Evolutionary conservation across 1,284 basidiomycete genomes (phyloP).

Genomic region (Puccinia horiana): DNA sequence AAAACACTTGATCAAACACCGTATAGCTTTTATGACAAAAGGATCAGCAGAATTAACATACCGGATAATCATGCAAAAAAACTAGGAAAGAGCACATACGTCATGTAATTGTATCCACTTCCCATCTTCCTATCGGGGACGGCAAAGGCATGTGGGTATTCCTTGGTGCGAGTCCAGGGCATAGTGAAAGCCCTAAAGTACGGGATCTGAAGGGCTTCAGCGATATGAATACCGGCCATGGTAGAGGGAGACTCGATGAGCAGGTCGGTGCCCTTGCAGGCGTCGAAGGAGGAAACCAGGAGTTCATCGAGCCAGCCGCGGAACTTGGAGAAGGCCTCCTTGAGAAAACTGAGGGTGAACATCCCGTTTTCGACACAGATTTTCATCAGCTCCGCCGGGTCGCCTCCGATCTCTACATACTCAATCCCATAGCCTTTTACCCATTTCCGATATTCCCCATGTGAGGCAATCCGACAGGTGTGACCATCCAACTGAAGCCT

Average conservation of each 20-base stretch:
- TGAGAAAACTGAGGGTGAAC: slow-evolving; percentile 90
- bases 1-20: slow-evolving; percentile 97
- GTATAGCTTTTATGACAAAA: slow-evolving; percentile 67
- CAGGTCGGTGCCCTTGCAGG: slow-evolving; percentile 89
- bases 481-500: slow-evolving; percentile 88
- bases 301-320: slow-evolving; percentile 96
- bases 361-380: slow-evolving; percentile 64
- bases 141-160: slow-evolving; percentile 96
- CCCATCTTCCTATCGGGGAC: slow-evolving; percentile 95
- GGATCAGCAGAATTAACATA: not conserved
- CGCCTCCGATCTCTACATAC: slow-evolving; percentile 88
- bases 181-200: slow-evolving; percentile 90
- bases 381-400: slow-evolving; percentile 80
- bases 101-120: slow-evolving; percentile 96
- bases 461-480: slow-evolving; percentile 79
- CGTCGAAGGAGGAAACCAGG: slow-evolving; percentile 87
- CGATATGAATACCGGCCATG: slow-evolving; percentile 98
- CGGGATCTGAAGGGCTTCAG: slow-evolving; percentile 86
- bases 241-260: slow-evolving; percentile 92
- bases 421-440: slow-evolving; percentile 86
- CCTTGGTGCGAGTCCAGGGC: slow-evolving; percentile 72
- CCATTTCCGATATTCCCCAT: slow-evolving; percentile 92
- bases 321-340: slow-evolving; percentile 87
- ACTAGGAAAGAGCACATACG: slow-evolving; percentile 57
- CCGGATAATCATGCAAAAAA: slow-evolving; percentile 5